Base-by-base conservation (phyloP, 805 yeast genomes). In the Priceomyces medius region DNA sequence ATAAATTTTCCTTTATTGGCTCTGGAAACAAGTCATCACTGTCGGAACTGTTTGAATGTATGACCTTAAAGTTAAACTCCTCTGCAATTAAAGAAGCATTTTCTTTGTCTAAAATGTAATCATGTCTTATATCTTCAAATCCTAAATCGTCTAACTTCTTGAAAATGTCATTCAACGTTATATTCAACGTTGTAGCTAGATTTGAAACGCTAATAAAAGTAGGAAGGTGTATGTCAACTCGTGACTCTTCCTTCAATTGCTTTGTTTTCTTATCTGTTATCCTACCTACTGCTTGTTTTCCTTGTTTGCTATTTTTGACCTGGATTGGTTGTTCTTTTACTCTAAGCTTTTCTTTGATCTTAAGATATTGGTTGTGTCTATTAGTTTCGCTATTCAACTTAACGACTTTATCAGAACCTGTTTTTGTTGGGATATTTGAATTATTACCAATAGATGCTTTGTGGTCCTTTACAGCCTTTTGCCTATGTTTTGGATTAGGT, bases 11-110 rank as follows among this genome's bases (percentile, higher is more conserved):
- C 20, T 73, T 73, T 2, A 66, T 71, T 0, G 86, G 77, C 2
- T 66, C 64, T 0, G 81, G 77, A 12, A 76, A 71, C 13, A 88
- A 80, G 47, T 82, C 79, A 46, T 80, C 83, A 10, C 73, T 74
- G 2, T 85, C 82, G 4, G 73, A 67, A n/a, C 72, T 74, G 37
- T 80, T 85, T 43, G 76, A 80, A 56, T 65, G 58, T 37, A 54
- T 44, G 29, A 77, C 82, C 23, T 81, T 85, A 53, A 78, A 86
- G 7, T 93, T 93, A 51, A 79, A 86, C 55, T 93, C 98, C 56
- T 87, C 95, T 0, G 97, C 91, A 50, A 93, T 82, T 42, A 93
- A 67, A 16, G 83, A 76, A 0, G 96, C 93, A 26, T 88, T 88
- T 54, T 90, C 98, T 44, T 75, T 80, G 48, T 93, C 96, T 20